Conservation (phyloP, 768 basidiomycete genomes). For the Thelephora ganbajun region DNA sequence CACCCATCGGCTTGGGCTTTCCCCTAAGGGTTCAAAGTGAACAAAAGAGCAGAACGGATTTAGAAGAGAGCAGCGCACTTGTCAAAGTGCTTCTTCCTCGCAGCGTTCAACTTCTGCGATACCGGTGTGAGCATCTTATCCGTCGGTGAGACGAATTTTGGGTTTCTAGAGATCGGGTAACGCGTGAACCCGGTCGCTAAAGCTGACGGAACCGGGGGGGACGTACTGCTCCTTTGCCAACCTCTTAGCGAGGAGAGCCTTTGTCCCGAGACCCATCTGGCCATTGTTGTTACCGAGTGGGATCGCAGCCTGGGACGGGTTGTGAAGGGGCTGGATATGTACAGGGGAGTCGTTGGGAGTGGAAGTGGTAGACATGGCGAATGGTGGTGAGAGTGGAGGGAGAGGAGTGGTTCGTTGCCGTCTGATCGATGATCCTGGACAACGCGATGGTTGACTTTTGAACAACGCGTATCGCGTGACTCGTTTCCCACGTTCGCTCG, state of each 20-base stretch:
- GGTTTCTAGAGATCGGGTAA: slow-evolving; percentile 43
- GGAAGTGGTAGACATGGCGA: slow-evolving; percentile 32
- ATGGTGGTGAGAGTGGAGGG: slow-evolving; percentile 9
- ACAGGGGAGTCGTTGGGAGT: slow-evolving; percentile 58
- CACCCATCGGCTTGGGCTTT: slow-evolving; percentile 37
- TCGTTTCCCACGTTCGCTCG: slow-evolving; percentile 11
- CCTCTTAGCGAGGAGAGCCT: slow-evolving; percentile 86
- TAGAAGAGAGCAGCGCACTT: slow-evolving; percentile 39
- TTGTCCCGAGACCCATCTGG: slow-evolving; percentile 64
- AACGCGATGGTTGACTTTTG: neutral
- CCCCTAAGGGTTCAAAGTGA: slow-evolving; percentile 26
- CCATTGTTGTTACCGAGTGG: slow-evolving; percentile 61
- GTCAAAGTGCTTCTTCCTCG: slow-evolving; percentile 85
- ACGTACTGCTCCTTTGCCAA: slow-evolving; percentile 81
- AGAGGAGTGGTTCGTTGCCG: neutral
- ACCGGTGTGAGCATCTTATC: slow-evolving; percentile 91
- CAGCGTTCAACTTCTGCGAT: slow-evolving; percentile 82
- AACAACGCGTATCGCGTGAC: slow-evolving; percentile 2
- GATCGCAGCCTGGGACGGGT: slow-evolving; percentile 71
- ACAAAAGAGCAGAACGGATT: slow-evolving; percentile 3
- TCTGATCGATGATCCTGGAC: neutral
- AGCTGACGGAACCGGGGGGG: slow-evolving; percentile 4
- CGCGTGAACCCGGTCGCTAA: slow-evolving; percentile 1
- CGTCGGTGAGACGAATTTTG: slow-evolving; percentile 82
- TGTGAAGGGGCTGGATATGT: slow-evolving; percentile 70